Evolutionary conservation across 345 rosid species (phyloP).

Genomic region (Syzygium aromaticum): DNA sequence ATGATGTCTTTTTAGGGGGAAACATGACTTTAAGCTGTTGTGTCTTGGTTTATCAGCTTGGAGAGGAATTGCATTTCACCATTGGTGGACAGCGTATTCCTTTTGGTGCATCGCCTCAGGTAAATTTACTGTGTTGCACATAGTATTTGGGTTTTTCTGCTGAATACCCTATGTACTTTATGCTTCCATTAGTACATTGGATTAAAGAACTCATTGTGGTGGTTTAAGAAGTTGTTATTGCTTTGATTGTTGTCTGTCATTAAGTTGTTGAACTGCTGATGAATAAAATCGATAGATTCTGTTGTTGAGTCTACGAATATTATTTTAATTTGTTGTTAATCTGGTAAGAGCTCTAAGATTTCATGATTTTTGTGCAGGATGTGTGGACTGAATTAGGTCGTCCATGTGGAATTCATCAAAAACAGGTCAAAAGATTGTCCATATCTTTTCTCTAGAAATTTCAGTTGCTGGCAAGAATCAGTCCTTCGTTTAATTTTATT

Average conservation of each 20-base stretch:
- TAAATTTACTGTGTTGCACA: conserved; percentile 7
- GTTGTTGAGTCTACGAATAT: neutral
- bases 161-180: neutral
- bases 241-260: neutral
- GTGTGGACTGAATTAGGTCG: conserved; percentile 97
- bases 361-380: conserved; percentile 42
- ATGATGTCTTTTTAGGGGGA: neutral
- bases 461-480: neutral
- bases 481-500: neutral
- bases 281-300: neutral
- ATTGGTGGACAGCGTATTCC: conserved; percentile 87
- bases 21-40: neutral
- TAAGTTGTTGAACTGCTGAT: neutral
- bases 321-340: neutral
- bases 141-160: neutral
- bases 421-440: conserved; percentile 50
- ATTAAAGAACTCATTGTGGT: neutral
- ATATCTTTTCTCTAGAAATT: neutral
- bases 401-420: conserved; percentile 96
- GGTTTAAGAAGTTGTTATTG: neutral
- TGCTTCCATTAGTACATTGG: neutral
- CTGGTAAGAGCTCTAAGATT: neutral
- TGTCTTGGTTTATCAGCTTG: conserved; percentile 44
- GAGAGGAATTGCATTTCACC: conserved; percentile 68
- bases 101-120: conserved; percentile 99